phyloP scores from a whole-genome alignment of 192 early-diverging fungal genomes.

The Spinellus fusiger region DNA sequence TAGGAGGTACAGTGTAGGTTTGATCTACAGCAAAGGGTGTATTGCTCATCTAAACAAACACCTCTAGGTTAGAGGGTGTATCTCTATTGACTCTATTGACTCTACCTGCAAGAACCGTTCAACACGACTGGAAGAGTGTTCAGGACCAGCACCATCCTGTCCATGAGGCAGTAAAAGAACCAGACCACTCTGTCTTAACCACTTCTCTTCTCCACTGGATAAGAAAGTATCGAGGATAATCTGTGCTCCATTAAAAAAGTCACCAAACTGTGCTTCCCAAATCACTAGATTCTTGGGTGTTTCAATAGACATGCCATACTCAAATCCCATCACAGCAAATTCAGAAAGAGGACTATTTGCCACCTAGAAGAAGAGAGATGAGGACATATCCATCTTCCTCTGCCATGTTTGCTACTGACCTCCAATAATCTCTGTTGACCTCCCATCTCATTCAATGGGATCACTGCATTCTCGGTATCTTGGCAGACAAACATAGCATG shows the following conservation, averaged over 20 bases:
- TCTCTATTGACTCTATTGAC: neutral
- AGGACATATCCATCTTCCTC: neutral
- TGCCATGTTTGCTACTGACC: neutral
- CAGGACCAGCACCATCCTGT: constrained; percentile 93
- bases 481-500: constrained; percentile 96
- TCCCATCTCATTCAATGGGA: constrained; percentile 71
- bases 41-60: constrained; percentile 59
- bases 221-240: constrained; percentile 94
- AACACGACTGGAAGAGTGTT: constrained; percentile 86
- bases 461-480: constrained; percentile 75
- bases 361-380: constrained; percentile 66
- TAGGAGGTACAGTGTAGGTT: constrained; percentile 64
- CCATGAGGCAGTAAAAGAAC: constrained; percentile 95
- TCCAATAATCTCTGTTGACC: constrained; percentile 36
- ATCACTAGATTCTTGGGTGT: constrained; percentile 81
- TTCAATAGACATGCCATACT: constrained; percentile 91
- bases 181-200: constrained; percentile 87
- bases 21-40: constrained; percentile 58
- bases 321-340: constrained; percentile 93
- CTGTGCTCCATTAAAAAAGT: constrained; percentile 95
- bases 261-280: constrained; percentile 99
- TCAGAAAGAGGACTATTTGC: constrained; percentile 91
- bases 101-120: constrained; percentile 89
- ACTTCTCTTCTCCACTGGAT: constrained; percentile 84
- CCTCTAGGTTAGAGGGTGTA: neutral